phyloP scores from a whole-genome alignment of 768 basidiomycete species.

The Hygrophorus russula region DNA sequence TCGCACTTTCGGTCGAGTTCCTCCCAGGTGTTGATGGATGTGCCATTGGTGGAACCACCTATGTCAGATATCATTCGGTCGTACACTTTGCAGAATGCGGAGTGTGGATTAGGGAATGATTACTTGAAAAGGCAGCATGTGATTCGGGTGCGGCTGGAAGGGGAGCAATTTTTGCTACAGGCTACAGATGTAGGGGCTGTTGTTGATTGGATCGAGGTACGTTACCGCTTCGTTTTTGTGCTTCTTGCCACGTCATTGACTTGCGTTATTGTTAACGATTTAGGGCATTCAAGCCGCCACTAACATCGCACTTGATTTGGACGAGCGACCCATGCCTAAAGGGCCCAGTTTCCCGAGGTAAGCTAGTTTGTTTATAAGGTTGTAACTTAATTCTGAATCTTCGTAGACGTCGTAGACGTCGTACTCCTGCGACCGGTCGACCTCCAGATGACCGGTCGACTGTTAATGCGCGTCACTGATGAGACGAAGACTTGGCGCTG shows the following conservation, averaged over 20 bases:
- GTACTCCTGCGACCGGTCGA: slow-evolving; percentile 12
- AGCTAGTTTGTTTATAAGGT: slow-evolving; percentile 14
- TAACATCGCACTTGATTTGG: slow-evolving; percentile 86
- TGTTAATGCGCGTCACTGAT: no score
- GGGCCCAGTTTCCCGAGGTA: slow-evolving; percentile 80
- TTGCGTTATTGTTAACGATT: background rate
- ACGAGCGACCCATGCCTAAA: slow-evolving; percentile 85
- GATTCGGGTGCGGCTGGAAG: slow-evolving; percentile 83
- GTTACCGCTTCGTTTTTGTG: slow-evolving; percentile 10
- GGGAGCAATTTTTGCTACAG: slow-evolving; percentile 94
- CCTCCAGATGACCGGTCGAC: slow-evolving; percentile 7
- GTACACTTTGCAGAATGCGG: slow-evolving; percentile 83
- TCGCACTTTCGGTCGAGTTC: background rate
- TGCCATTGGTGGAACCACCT: slow-evolving; percentile 13
- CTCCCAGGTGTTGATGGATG: no score
- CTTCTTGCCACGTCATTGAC: background rate
- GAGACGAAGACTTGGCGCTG: no score
- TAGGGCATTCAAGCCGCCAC: slow-evolving; percentile 86
- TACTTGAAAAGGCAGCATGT: slow-evolving; percentile 92
- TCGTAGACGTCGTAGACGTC: background rate
- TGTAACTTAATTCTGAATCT: background rate
- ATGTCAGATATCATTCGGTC: slow-evolving; percentile 51
- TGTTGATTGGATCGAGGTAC: slow-evolving; percentile 93
- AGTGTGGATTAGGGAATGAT: slow-evolving; percentile 92
- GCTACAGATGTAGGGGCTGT: slow-evolving; percentile 74